Evolutionary conservation across 345 rosid genomes (phyloP).

Genomic region (Triadica sebifera): DNA sequence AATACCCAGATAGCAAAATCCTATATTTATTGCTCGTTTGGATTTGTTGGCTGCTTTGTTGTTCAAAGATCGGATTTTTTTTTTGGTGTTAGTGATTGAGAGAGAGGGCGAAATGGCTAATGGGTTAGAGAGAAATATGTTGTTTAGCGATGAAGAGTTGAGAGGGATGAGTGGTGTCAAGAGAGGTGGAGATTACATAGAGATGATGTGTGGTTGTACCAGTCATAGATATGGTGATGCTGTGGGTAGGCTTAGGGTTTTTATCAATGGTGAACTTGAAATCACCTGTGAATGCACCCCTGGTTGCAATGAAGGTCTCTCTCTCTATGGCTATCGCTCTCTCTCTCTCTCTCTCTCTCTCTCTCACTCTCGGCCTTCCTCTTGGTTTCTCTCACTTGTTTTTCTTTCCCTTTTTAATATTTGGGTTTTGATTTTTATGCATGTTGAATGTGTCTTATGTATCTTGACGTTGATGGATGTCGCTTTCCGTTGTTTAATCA

Average conservation of each 20-base stretch:
- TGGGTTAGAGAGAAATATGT: conserved; percentile 46
- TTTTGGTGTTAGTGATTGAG: neutral
- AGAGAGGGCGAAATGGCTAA: conserved; percentile 49
- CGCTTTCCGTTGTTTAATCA: conserved; percentile 37
- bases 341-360: too few species aligned
- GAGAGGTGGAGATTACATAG: conserved; percentile 64
- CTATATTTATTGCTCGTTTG: conserved; percentile 16
- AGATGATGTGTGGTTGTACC: conserved; percentile 98
- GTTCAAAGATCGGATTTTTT: conserved; percentile 17
- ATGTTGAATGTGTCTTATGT: conserved; percentile 31
- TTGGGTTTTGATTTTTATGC: conserved; percentile 45
- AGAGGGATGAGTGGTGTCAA: conserved; percentile 78
- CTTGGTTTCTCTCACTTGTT: neutral
- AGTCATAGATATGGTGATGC: conserved; percentile 99
- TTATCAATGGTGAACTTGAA: conserved; percentile 82
- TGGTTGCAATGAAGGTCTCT: conserved; percentile 95
- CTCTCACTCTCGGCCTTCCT: neutral
- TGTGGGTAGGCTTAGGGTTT: conserved; percentile 99
- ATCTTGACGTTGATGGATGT: conserved; percentile 44
- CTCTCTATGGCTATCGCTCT: too few species aligned
- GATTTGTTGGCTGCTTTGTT: neutral
- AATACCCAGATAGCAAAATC: conserved; percentile 39
- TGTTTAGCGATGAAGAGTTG: conserved; percentile 88
- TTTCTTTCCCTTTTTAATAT: conserved; percentile 5
- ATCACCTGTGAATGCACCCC: conserved; percentile 98